These are phyloP conservation scores for Boletellus emodensis DNA, from an alignment of 768 basidiomycete genomes.

Conservation along the genomic window DNA sequence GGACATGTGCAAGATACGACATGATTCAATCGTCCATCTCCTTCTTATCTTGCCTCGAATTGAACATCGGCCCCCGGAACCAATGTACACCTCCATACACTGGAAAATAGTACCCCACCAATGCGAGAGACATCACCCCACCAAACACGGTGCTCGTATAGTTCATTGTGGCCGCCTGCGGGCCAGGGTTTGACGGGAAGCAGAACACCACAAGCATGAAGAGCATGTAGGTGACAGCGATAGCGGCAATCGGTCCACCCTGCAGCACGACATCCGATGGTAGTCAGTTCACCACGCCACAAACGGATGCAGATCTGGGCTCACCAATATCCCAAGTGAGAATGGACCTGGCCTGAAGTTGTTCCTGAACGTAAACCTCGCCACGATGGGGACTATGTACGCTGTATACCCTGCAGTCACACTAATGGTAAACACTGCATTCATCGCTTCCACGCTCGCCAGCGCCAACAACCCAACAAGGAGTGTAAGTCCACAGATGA, in stretches of 20 bases:
- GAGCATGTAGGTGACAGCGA: conserved; percentile 59
- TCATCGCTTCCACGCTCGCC: conserved; percentile 49
- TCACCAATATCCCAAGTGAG: conserved; percentile 38
- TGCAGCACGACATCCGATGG: conserved; percentile 21
- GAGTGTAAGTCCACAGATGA: conserved; percentile 38
- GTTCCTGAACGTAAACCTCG: conserved; percentile 45
- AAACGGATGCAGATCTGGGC: background rate
- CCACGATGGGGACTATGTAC: conserved; percentile 43
- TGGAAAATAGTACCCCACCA: conserved; percentile 64
- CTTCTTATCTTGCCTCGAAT: too few species aligned
- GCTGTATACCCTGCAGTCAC: conserved; percentile 42
- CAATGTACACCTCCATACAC: conserved; percentile 64
- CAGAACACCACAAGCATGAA: conserved; percentile 58
- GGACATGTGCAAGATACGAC: too few species aligned
- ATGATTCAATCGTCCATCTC: too few species aligned
- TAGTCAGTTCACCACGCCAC: background rate
- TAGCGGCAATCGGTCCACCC: conserved; percentile 50
- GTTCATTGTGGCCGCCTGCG: conserved; percentile 55
- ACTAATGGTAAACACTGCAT: conserved; percentile 50
- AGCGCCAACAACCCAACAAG: conserved; percentile 50
- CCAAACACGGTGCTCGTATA: conserved; percentile 65
- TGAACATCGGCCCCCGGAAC: conserved; percentile 53
- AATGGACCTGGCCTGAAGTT: conserved; percentile 45
- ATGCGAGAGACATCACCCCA: conserved; percentile 50
- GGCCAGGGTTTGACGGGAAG: conserved; percentile 51